Conservation (phyloP, 169 alveolate genomes). For the Plasmodium ovale region DNA sequence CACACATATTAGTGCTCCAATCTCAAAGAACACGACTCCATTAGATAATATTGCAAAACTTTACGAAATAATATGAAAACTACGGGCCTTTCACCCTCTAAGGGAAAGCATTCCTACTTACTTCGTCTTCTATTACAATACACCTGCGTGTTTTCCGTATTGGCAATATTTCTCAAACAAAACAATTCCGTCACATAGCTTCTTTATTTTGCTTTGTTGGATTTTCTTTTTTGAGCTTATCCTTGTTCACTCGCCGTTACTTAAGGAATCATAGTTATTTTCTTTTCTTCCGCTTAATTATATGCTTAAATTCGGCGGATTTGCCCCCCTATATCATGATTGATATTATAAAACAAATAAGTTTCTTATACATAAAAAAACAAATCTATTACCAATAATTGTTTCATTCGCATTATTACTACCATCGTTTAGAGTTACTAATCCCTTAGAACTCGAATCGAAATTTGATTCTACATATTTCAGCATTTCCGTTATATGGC, state of each 20-base stretch:
- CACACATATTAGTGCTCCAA: constrained; percentile 88
- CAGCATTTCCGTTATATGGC: no score
- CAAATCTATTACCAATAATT: no score
- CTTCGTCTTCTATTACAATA: background rate
- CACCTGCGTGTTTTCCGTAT: no score
- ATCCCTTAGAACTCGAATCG: no score
- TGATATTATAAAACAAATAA: background rate
- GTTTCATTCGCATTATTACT: no score
- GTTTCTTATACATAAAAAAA: background rate
- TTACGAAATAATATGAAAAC: background rate
- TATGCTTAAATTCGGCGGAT: constrained; percentile 93
- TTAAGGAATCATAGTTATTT: constrained; percentile 87
- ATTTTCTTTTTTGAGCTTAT: constrained; percentile 89
- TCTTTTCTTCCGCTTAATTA: constrained; percentile 93
- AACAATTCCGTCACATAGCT: constrained; percentile 85
- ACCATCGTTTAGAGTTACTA: no score
- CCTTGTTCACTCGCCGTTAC: constrained; percentile 95
- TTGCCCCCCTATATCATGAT: constrained; percentile 82
- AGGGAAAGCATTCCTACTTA: background rate
- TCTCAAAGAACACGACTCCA: background rate
- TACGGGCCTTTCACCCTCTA: constrained; percentile 8
- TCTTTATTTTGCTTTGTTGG: constrained; percentile 59
- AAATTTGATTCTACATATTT: no score
- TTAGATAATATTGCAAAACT: background rate
- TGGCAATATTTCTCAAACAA: no score